Conservation (phyloP, 1,284 basidiomycete genomes). For the Malassezia dermatis region DNA sequence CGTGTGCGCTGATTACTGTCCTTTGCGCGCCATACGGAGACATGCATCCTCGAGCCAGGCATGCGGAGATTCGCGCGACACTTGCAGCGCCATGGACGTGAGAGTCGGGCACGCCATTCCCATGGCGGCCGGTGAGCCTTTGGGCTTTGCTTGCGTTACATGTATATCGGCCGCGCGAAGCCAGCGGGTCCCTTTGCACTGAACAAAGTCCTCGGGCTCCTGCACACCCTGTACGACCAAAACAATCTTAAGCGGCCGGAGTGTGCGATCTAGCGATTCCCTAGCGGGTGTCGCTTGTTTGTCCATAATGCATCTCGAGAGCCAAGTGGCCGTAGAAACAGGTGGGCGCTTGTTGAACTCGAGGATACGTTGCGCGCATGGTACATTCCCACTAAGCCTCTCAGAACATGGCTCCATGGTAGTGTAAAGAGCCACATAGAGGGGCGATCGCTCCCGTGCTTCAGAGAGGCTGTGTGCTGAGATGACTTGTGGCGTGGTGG, state of each 20-base stretch:
- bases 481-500: background rate
- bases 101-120: constrained; percentile 6
- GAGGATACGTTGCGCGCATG: constrained; percentile 78
- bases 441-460: background rate
- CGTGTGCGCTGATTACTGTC: constrained; percentile 2
- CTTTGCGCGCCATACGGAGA: constrained; percentile 27
- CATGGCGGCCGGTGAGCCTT: constrained; percentile 26
- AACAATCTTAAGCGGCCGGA: constrained; percentile 51
- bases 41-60: constrained; percentile 28
- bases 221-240: constrained; percentile 79
- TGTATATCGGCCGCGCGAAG: constrained; percentile 65
- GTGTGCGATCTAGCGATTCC: background rate
- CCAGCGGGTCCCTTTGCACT: constrained; percentile 73
- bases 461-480: background rate
- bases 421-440: constrained; percentile 68
- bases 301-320: background rate
- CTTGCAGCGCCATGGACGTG: constrained; percentile 1
- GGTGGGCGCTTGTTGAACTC: constrained; percentile 40
- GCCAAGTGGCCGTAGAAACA: constrained; percentile 12
- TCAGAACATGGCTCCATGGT: constrained; percentile 94
- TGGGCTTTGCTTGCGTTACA: constrained; percentile 57
- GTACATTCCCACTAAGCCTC: constrained; percentile 71
- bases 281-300: background rate
- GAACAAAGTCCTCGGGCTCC: constrained; percentile 90
- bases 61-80: background rate